Percentiles rank a stretch among this genome's conserved stretches.
Conservation (phyloP, 1,284 basidiomycete species). For the Ceratobasidium sp. region DNA sequence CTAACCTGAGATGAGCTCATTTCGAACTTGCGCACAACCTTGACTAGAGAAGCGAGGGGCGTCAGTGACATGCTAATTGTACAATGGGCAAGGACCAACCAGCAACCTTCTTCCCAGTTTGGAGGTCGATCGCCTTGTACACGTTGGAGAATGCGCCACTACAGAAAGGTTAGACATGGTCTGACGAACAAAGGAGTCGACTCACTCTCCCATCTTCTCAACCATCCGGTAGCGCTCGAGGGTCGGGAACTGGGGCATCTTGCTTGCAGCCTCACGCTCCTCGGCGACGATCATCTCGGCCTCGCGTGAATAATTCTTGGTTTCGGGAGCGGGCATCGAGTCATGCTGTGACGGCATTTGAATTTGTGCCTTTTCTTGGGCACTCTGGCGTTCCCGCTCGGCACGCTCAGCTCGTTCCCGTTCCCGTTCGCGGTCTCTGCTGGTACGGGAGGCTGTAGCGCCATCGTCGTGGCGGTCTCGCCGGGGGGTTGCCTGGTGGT, state of each 20-base stretch:
- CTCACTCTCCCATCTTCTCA: slow-evolving; percentile 97
- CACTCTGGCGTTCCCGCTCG: slow-evolving; percentile 44
- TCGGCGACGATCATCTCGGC: slow-evolving; percentile 83
- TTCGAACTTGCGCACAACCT: slow-evolving; percentile 97
- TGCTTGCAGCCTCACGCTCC: slow-evolving; percentile 78
- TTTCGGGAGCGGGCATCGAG: slow-evolving; percentile 19
- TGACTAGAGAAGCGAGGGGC: slow-evolving; percentile 73
- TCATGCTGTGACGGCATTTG: slow-evolving; percentile 35
- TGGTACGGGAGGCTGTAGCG: slow-evolving; percentile 4
- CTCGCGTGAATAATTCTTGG: slow-evolving; percentile 56
- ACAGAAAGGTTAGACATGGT: slow-evolving; percentile 43
- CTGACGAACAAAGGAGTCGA: slow-evolving; percentile 52
- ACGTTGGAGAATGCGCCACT: slow-evolving; percentile 99
- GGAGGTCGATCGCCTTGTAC: slow-evolving; percentile 89
- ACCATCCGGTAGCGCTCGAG: slow-evolving; percentile 85
- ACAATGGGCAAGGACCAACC: slow-evolving; percentile 63
- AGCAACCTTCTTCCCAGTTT: slow-evolving; percentile 86
- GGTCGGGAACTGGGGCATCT: slow-evolving; percentile 86
- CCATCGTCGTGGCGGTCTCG: slow-evolving; percentile 15
- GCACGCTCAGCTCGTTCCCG: slow-evolving; percentile 9
- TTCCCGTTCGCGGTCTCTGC: slow-evolving; percentile 11
- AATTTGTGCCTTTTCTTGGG: slow-evolving; percentile 37
- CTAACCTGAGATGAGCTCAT: slow-evolving; percentile 95
- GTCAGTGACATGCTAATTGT: not conserved
- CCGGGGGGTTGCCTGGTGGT: slow-evolving; percentile 34